Percentiles rank a stretch among this genome's conserved stretches.
phyloP scores from a whole-genome alignment of 1,139 yeast genomes.

The Debaryomyces nepalensis region DNA sequence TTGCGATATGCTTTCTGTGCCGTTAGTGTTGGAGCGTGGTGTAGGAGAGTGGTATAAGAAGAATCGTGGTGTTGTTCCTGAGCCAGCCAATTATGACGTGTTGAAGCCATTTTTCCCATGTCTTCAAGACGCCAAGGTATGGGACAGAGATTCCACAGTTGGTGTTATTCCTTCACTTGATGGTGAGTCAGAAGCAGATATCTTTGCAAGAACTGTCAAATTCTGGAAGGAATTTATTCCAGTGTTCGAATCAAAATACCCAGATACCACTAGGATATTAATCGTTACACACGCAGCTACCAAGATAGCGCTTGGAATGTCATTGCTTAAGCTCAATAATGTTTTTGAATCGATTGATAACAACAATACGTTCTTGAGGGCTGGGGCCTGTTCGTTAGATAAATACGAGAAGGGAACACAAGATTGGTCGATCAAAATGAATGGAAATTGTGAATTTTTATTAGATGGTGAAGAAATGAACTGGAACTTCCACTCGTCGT shows the following conservation, averaged over 20 bases:
- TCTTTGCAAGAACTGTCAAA: conserved; percentile 55
- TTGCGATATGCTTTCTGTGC: conserved; percentile 57
- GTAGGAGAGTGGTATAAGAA: conserved; percentile 74
- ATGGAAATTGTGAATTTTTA: conserved; percentile 72
- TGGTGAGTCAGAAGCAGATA: conserved; percentile 71
- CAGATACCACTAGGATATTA: conserved; percentile 58
- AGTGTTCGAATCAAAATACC: conserved; percentile 54
- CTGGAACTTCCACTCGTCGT: conserved; percentile 74
- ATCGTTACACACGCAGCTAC: conserved; percentile 86
- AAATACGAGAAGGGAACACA: conserved; percentile 30
- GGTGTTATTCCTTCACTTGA: conserved; percentile 54
- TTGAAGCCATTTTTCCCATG: conserved; percentile 56
- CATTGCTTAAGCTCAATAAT: conserved; percentile 53
- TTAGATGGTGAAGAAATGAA: conserved; percentile 87
- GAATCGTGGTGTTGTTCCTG: conserved; percentile 56
- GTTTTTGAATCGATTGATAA: conserved; percentile 57
- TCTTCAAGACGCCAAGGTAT: conserved; percentile 40
- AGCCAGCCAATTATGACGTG: conserved; percentile 58
- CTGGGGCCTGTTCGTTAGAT: conserved; percentile 53
- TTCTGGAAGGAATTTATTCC: conserved; percentile 59
- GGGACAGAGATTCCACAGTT: conserved; percentile 50
- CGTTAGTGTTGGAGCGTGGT: conserved; percentile 71
- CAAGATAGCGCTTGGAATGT: conserved; percentile 76
- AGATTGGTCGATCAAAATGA: conserved; percentile 60
- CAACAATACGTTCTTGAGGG: conserved; percentile 43